Percentiles rank a stretch among this genome's conserved stretches.
Conservation (phyloP, 2,329 filamentous ascomycete genomes). For the Didymella keratinophila region DNA sequence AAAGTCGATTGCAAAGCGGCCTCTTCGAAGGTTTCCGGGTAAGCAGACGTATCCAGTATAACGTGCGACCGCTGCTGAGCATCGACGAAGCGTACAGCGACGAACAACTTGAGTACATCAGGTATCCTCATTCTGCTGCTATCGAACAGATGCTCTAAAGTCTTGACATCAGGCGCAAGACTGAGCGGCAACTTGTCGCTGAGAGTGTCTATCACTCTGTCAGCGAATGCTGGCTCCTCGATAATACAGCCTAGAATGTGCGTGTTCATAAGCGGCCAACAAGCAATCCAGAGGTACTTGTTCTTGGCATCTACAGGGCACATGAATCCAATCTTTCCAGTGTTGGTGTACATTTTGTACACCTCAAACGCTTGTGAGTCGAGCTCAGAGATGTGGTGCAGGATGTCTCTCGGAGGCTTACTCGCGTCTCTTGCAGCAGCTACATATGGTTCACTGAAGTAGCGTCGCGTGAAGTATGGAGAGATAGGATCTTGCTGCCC, state of each 20-base stretch:
- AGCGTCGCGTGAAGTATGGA: slow-evolving; percentile 4
- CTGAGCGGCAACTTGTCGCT: background rate
- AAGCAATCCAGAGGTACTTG: background rate
- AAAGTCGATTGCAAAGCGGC: background rate
- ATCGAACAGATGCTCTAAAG: slow-evolving; percentile 4
- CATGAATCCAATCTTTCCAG: background rate
- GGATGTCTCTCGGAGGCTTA: background rate
- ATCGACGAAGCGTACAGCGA: background rate
- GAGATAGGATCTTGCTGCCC: slow-evolving; percentile 1
- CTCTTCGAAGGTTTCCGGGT: background rate
- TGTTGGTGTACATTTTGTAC: background rate
- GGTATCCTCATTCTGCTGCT: background rate
- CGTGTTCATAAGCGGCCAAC: slow-evolving; percentile 8
- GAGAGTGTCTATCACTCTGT: slow-evolving; percentile 1
- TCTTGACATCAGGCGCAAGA: background rate
- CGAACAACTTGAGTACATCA: background rate
- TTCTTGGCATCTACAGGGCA: background rate
- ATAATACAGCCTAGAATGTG: background rate
- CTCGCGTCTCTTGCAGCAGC: background rate
- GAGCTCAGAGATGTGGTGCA: background rate
- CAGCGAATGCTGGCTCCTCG: background rate
- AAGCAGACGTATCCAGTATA: background rate
- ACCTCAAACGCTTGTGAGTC: slow-evolving; percentile 5
- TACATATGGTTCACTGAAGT: background rate
- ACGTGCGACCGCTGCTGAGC: background rate